These are phyloP conservation scores for Pseudopithomyces maydicus DNA, from an alignment of 2,329 filamentous ascomycete species.

Conservation along the genomic window DNA sequence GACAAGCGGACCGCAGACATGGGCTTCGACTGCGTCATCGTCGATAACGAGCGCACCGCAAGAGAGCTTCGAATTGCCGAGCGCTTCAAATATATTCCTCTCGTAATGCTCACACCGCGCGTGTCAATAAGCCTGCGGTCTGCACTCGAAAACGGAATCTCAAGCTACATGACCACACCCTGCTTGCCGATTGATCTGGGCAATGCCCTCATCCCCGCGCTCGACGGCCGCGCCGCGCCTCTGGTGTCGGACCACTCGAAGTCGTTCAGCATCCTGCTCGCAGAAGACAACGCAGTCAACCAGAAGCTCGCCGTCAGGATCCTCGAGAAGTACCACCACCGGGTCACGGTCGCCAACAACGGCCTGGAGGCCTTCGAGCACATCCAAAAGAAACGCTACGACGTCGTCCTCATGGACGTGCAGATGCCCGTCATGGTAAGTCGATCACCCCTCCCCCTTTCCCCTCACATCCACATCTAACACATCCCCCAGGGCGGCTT, in stretches of 20 bases:
- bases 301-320: slow-evolving; percentile 96
- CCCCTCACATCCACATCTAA: not conserved
- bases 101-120: slow-evolving; percentile 86
- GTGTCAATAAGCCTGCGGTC: slow-evolving; percentile 93
- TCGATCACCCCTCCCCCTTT: slow-evolving; percentile 4
- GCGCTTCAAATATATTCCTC: slow-evolving; percentile 96
- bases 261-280: slow-evolving; percentile 92
- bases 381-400: slow-evolving; percentile 90
- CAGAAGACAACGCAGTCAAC: slow-evolving; percentile 97
- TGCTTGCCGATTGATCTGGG: slow-evolving; percentile 92
- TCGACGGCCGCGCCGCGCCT: slow-evolving; percentile 91
- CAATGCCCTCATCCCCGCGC: slow-evolving; percentile 92
- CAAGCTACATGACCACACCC: slow-evolving; percentile 98
- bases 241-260: slow-evolving; percentile 91
- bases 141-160: slow-evolving; percentile 91
- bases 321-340: slow-evolving; percentile 93
- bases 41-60: slow-evolving; percentile 93
- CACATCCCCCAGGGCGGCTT: slow-evolving; percentile 77
- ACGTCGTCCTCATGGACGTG: slow-evolving; percentile 98
- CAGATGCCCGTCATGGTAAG: slow-evolving; percentile 99
- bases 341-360: slow-evolving; percentile 91
- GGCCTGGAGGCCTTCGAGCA: slow-evolving; percentile 90
- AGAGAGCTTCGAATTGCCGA: slow-evolving; percentile 82
- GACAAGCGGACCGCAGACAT: slow-evolving; percentile 51
- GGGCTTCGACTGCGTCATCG: slow-evolving; percentile 92